Evolutionary conservation across 169 alveolate genomes (phyloP), one percentile per base, ranked within the genome.

Genomic region (Eimeria necatrix): DNA sequence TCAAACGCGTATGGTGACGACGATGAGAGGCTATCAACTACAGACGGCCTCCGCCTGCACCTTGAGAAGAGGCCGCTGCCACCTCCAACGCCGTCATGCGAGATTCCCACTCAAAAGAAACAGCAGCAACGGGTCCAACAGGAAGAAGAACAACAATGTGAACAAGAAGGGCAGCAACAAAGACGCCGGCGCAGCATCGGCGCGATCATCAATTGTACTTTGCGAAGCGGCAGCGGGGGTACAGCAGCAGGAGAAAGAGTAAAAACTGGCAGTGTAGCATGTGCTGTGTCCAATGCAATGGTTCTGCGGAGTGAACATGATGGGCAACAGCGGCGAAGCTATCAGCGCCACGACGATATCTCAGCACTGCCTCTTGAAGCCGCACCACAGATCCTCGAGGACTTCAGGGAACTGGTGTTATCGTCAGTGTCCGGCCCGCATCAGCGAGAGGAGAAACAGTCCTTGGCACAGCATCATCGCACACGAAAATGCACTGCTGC

Each of bases 371-470:
- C 92, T n/a, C 80, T 60, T 32, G 92, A 84, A 56, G 32, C 61
- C 41, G 92, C 92, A 2, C 92, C 92, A 41, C 78, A 56, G 24
- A 41, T 84, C 49, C 92, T 84, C 59, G 80, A 60, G 51, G 80
- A 32, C 41, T 84, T 84, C 70, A 56, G 80, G 24, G 92, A 84
- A 60, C 22, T 49, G 61, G 49, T 84, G 61, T 46, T 84, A 10
- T 84, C 92, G 20, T 46, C 51, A 41, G n/a, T 84, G 22, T 46
- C 59, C 80, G 80, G 18, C 52, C 81, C 61, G 81, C 68, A 56
- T 8, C 64, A 56, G 52, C 61, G 16, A 3, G 56, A 24, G 2
- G 60, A n/a, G 6, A 26, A 4, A 60, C 68, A 18, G 68, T 56
- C 68, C 12, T 56, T 18, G 22, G 22, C 68, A 14, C 68, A 56